Evolutionary conservation across 108 stramenopile genomes (phyloP).

Genomic region (Cyclotella atomus): DNA sequence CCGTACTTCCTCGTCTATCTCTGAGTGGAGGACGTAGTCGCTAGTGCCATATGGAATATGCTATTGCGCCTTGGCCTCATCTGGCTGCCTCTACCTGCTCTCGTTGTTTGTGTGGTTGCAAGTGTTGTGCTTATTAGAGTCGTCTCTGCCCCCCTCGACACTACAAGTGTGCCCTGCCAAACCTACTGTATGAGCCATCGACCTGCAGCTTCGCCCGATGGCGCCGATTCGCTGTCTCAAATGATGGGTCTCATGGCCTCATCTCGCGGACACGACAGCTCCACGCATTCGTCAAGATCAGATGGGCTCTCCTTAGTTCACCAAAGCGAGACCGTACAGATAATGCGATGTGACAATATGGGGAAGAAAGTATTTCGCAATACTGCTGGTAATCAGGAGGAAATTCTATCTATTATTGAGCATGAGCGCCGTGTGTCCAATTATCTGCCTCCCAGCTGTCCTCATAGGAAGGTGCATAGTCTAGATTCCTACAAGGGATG

Average conservation of each 20-base stretch:
- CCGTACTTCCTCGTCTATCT: too few relatives aligned
- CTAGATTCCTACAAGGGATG: background rate
- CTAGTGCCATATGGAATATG: too few relatives aligned
- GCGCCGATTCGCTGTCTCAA: background rate
- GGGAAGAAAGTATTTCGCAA: background rate
- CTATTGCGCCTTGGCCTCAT: too few relatives aligned
- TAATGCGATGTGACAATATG: background rate
- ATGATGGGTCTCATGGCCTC: background rate
- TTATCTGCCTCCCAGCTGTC: background rate
- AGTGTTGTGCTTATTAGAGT: too few relatives aligned
- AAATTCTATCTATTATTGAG: background rate
- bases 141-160: too few relatives aligned
- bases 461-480: background rate
- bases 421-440: conserved; percentile 1
- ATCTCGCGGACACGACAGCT: background rate
- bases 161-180: too few relatives aligned
- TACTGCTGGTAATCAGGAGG: background rate
- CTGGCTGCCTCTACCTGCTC: too few relatives aligned
- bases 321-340: background rate
- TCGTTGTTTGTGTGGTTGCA: too few relatives aligned
- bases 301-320: background rate
- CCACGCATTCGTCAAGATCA: background rate
- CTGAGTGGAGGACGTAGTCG: too few relatives aligned
- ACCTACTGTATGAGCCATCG: background rate
- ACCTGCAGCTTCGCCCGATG: background rate